Conservation (phyloP, 768 basidiomycete genomes). For the Cubamyces sp. region DNA sequence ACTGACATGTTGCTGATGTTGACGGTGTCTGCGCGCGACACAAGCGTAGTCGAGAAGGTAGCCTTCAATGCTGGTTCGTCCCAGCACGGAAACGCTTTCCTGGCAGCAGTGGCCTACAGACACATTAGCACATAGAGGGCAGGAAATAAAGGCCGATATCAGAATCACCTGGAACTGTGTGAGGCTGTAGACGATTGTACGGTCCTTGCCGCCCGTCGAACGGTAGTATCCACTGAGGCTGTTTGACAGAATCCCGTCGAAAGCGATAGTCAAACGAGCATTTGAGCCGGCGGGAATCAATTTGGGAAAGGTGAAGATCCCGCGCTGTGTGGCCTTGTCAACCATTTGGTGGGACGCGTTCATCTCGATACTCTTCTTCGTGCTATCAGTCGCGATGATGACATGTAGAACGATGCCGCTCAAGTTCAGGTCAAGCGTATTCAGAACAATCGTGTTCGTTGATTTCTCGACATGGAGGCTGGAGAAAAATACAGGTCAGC, state of each 20-base stretch:
- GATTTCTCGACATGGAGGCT: slow-evolving; percentile 68
- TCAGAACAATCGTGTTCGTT: slow-evolving; percentile 66
- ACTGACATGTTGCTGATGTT: slow-evolving; percentile 89
- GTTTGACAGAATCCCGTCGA: slow-evolving; percentile 65
- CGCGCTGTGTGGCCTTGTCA: slow-evolving; percentile 68
- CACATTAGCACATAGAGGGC: neutral
- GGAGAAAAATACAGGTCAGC: neutral
- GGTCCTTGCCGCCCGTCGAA: slow-evolving; percentile 62
- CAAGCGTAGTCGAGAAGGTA: slow-evolving; percentile 74
- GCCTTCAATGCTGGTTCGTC: slow-evolving; percentile 93
- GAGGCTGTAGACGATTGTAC: slow-evolving; percentile 69
- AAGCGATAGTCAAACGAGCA: slow-evolving; percentile 71
- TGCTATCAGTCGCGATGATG: slow-evolving; percentile 57
- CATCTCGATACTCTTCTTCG: slow-evolving; percentile 47
- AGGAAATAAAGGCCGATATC: slow-evolving; percentile 7
- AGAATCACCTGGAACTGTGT: slow-evolving; percentile 82
- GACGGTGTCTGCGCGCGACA: slow-evolving; percentile 76
- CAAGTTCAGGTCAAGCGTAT: slow-evolving; percentile 63
- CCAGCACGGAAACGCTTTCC: slow-evolving; percentile 87
- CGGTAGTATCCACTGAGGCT: slow-evolving; percentile 86
- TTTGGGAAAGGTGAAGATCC: slow-evolving; percentile 59
- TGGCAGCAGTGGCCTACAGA: slow-evolving; percentile 77
- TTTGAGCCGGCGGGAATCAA: slow-evolving; percentile 68
- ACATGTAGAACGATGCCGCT: slow-evolving; percentile 41
- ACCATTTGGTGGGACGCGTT: slow-evolving; percentile 48